Evolutionary conservation across 2,329 filamentous ascomycete species (phyloP).

Genomic region (Fusarium ambrosium): DNA sequence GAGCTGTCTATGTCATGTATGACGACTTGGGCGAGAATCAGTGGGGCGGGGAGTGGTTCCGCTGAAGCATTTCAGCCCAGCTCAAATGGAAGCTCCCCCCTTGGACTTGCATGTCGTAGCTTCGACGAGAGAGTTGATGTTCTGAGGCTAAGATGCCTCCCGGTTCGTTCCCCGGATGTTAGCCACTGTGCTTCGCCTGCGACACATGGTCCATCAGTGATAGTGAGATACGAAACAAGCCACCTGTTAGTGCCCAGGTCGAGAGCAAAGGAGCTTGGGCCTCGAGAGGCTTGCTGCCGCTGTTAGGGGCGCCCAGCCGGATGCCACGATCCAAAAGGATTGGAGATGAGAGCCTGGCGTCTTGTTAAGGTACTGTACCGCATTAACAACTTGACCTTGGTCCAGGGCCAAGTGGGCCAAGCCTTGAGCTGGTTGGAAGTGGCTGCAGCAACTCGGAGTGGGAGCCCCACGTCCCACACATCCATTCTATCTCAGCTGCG

Average conservation of each 20-base stretch:
- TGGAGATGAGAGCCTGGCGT: background rate
- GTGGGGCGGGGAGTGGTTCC: conserved; percentile 39
- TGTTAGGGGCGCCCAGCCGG: conserved; percentile 7
- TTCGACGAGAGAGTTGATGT: background rate
- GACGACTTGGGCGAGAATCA: conserved; percentile 31
- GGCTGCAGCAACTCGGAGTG: conserved; percentile 41
- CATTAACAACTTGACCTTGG: conserved; percentile 34
- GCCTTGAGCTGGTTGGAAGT: conserved; percentile 37
- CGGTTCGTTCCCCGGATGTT: conserved; percentile 37
- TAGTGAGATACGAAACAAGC: conserved; percentile 22
- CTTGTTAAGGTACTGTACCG: conserved; percentile 37
- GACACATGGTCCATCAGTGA: conserved; percentile 18
- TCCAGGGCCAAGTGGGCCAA: conserved; percentile 33
- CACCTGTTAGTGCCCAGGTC: conserved; percentile 13
- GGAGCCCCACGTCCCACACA: conserved; percentile 34
- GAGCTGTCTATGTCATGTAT: conserved; percentile 37
- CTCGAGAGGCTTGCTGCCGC: conserved; percentile 17
- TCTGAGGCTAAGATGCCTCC: conserved; percentile 15
- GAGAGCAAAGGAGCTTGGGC: conserved; percentile 42
- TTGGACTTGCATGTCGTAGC: conserved; percentile 13
- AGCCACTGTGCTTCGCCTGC: conserved; percentile 5
- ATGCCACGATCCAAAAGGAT: conserved; percentile 14
- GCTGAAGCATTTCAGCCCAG: conserved; percentile 19
- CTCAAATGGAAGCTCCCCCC: conserved; percentile 13
- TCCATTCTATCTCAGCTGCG: conserved; percentile 36